Percentiles rank a stretch among this genome's conserved stretches.
phyloP scores from a whole-genome alignment of 1,139 yeast genomes.

The Ashbya aceris region DNA sequence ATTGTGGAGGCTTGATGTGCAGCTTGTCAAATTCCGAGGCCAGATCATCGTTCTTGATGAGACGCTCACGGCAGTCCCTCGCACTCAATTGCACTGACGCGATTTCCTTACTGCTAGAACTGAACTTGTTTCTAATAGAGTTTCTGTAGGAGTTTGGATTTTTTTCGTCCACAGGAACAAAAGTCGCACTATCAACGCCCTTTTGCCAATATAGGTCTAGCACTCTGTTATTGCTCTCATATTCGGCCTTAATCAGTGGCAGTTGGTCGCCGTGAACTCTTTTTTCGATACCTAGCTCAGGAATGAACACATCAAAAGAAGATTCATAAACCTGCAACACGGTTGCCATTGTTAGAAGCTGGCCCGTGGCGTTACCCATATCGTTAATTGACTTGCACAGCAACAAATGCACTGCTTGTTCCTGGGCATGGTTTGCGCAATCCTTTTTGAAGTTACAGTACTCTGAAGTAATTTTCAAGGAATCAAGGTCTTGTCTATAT shows the following conservation, averaged over 20 bases:
- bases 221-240: conserved; percentile 56
- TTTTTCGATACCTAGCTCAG: conserved; percentile 93
- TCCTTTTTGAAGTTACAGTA: conserved; percentile 94
- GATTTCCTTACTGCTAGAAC: conserved; percentile 61
- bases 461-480: conserved; percentile 74
- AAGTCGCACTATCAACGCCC: conserved; percentile 86
- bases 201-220: conserved; percentile 88
- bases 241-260: conserved; percentile 88
- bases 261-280: conserved; percentile 97
- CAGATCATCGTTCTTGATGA: not conserved
- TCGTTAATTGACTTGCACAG: conserved; percentile 79
- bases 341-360: conserved; percentile 73
- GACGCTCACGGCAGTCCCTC: conserved; percentile 18
- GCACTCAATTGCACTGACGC: conserved; percentile 31
- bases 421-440: conserved; percentile 88
- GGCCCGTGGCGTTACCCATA: conserved; percentile 69
- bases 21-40: conserved; percentile 38
- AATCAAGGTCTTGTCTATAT: conserved; percentile 50
- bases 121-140: conserved; percentile 69
- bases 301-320: conserved; percentile 87
- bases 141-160: conserved; percentile 66
- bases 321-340: conserved; percentile 92
- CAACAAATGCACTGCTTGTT: conserved; percentile 82
- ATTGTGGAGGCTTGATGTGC: conserved; percentile 45
- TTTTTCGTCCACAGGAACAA: conserved; percentile 79